A percentile compares a stretch with the other conserved stretches of the same genome.
phyloP scores from a whole-genome alignment of 805 yeast genomes.

The Saccharomycopsis lassenensis region DNA sequence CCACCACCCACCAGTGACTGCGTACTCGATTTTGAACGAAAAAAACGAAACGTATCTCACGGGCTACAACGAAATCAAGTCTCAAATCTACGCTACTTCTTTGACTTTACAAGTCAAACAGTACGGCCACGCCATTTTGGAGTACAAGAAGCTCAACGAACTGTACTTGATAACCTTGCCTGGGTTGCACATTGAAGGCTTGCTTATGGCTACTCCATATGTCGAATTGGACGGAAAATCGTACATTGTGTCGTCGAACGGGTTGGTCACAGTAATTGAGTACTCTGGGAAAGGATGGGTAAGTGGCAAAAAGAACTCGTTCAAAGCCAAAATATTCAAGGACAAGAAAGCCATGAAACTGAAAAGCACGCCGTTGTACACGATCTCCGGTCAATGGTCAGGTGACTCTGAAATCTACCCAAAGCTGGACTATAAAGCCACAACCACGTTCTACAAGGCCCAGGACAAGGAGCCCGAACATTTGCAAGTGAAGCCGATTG shows the following conservation, averaged over 20 bases:
- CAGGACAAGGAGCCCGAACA: slow-evolving; percentile 37
- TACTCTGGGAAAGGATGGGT: slow-evolving; percentile 92
- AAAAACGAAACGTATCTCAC: slow-evolving; percentile 58
- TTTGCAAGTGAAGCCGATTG: slow-evolving; percentile 68
- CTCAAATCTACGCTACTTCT: slow-evolving; percentile 60
- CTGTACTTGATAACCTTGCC: slow-evolving; percentile 79
- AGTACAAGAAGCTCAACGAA: slow-evolving; percentile 52
- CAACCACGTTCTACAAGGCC: slow-evolving; percentile 56
- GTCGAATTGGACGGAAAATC: slow-evolving; percentile 88
- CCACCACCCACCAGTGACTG: slow-evolving; percentile 98
- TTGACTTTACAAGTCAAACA: slow-evolving; percentile 79
- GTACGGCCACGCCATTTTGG: slow-evolving; percentile 78
- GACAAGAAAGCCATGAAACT: slow-evolving; percentile 39
- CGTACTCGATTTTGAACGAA: slow-evolving; percentile 70
- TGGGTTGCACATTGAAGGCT: slow-evolving; percentile 89
- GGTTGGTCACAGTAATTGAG: slow-evolving; percentile 62
- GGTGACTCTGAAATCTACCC: slow-evolving; percentile 59
- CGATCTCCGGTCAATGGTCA: slow-evolving; percentile 90
- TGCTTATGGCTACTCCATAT: slow-evolving; percentile 82
- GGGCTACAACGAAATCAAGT: slow-evolving; percentile 85
- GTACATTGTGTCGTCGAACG: slow-evolving; percentile 73
- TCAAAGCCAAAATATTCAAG: slow-evolving; percentile 72
- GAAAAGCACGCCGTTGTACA: slow-evolving; percentile 56
- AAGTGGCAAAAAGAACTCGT: slow-evolving; percentile 86
- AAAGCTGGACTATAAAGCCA: slow-evolving; percentile 33